Conservation (phyloP, 345 rosid species). For the Acer campestre region DNA sequence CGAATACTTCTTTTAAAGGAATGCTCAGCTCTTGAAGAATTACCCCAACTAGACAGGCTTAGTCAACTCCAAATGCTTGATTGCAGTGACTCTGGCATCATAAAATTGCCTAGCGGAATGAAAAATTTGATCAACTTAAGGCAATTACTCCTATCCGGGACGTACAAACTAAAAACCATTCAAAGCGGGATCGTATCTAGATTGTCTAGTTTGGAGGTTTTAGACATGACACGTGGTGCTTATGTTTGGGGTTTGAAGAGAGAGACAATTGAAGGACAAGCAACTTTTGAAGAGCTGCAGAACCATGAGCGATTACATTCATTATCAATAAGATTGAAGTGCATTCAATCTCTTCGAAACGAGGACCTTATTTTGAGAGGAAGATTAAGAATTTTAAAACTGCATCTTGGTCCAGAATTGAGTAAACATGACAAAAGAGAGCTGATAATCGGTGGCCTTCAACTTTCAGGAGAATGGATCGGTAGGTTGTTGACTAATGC, state of each 20-base stretch:
- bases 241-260: slow-evolving; percentile 31
- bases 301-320: slow-evolving; percentile 20
- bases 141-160: slow-evolving; percentile 36
- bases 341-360: slow-evolving; percentile 26
- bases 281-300: slow-evolving; percentile 29
- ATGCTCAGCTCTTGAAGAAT: slow-evolving; percentile 30
- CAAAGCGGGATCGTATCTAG: slow-evolving; percentile 26
- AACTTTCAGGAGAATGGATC: background rate
- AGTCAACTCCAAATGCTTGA: slow-evolving; percentile 40
- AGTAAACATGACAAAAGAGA: background rate
- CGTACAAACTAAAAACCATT: slow-evolving; percentile 35
- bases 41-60: slow-evolving; percentile 35
- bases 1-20: slow-evolving; percentile 18
- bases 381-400: slow-evolving; percentile 9
- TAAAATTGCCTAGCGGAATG: slow-evolving; percentile 33
- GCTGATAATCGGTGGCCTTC: slow-evolving; percentile 19
- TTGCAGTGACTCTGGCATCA: slow-evolving; percentile 34
- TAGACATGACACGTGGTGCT: slow-evolving; percentile 46
- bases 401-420: too few species aligned
- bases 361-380: slow-evolving; percentile 19
- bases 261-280: slow-evolving; percentile 25
- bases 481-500: slow-evolving; percentile 28
- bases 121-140: slow-evolving; percentile 31
- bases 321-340: slow-evolving; percentile 26
- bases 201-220: slow-evolving; percentile 38